Conservation (phyloP, 1,139 yeast genomes). For the Taphrina communis region DNA sequence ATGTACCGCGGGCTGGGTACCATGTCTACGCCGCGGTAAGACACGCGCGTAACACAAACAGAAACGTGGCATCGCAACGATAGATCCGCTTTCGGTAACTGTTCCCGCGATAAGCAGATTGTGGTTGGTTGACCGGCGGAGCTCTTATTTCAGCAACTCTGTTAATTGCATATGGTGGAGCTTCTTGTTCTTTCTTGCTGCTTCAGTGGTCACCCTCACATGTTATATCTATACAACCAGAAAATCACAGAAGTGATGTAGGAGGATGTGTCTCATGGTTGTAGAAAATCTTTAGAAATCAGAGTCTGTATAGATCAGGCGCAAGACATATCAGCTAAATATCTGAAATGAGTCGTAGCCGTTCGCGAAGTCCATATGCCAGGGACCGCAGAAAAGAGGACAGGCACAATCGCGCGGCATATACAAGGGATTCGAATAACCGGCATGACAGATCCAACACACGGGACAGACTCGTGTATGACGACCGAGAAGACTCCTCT, state of each 20-base stretch:
- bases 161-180: background rate
- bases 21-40: background rate
- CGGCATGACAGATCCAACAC: background rate
- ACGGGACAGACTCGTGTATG: background rate
- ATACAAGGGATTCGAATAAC: background rate
- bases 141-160: background rate
- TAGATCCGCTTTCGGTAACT: background rate
- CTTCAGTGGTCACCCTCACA: no score
- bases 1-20: no score
- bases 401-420: background rate
- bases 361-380: constrained; percentile 7
- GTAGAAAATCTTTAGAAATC: no score
- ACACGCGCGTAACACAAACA: constrained; percentile 6
- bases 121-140: background rate
- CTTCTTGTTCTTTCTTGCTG: background rate
- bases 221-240: no score
- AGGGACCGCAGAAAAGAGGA: background rate
- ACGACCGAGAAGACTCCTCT: background rate
- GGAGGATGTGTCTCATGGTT: no score
- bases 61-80: background rate
- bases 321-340: no score
- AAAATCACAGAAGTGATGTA: no score
- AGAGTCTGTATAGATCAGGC: no score
- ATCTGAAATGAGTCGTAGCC: constrained; percentile 5
- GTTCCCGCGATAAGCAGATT: background rate